Conservation (phyloP, 2,329 filamentous ascomycete species). For the Pseudopithomyces chartarum region DNA sequence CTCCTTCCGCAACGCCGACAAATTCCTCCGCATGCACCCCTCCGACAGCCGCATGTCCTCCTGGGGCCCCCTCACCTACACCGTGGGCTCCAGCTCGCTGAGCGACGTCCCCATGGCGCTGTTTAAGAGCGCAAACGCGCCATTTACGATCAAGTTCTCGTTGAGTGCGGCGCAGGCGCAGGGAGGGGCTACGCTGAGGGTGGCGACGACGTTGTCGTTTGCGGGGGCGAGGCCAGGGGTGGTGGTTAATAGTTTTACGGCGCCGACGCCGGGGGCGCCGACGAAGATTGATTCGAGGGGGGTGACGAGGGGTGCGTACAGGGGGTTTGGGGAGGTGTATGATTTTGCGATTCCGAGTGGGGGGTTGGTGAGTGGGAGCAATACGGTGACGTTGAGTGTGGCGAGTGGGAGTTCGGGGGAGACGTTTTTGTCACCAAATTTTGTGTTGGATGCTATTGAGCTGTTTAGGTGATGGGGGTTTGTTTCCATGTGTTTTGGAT, state of each 20-base stretch:
- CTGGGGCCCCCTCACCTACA: slow-evolving; percentile 67
- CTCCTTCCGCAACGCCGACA: slow-evolving; percentile 70
- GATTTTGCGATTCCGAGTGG: slow-evolving; percentile 64
- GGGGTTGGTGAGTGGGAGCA: slow-evolving; percentile 62
- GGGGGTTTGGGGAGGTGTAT: slow-evolving; percentile 68
- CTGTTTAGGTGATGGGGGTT: slow-evolving; percentile 27
- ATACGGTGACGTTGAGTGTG: slow-evolving; percentile 65
- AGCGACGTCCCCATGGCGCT: slow-evolving; percentile 69
- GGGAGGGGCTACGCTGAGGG: slow-evolving; percentile 62
- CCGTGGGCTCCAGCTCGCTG: slow-evolving; percentile 59
- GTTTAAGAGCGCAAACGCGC: slow-evolving; percentile 64
- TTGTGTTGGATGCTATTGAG: slow-evolving; percentile 45
- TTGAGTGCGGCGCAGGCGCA: slow-evolving; percentile 55
- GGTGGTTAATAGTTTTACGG: slow-evolving; percentile 61
- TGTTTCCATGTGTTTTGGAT: no score
- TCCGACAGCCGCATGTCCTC: slow-evolving; percentile 66
- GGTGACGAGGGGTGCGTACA: slow-evolving; percentile 68
- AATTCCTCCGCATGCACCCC: slow-evolving; percentile 71
- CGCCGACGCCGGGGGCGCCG: slow-evolving; percentile 58
- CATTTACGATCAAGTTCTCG: slow-evolving; percentile 65
- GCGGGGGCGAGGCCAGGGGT: slow-evolving; percentile 63
- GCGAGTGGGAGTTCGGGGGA: slow-evolving; percentile 63
- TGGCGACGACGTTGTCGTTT: slow-evolving; percentile 69
- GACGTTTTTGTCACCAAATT: slow-evolving; percentile 63
- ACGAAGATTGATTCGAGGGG: slow-evolving; percentile 68